Percentiles rank a stretch among this genome's conserved stretches.
Conservation (phyloP, 768 basidiomycete species). For the Termitomyces sp. region DNA sequence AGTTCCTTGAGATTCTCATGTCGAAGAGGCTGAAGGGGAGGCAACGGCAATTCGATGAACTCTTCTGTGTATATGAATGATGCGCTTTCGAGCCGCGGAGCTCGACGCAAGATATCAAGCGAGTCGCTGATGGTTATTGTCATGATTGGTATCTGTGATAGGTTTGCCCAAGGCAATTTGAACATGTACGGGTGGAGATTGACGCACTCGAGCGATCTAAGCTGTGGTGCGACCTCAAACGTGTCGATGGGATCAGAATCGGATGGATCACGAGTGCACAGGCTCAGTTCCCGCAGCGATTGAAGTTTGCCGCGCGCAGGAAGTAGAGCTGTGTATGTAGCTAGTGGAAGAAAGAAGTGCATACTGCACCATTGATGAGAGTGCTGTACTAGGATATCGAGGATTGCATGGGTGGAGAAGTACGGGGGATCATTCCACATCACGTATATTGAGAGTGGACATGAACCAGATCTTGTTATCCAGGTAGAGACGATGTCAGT, state of each 20-base stretch:
- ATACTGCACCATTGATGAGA: conserved; percentile 17
- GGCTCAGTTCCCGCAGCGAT: conserved; percentile 15
- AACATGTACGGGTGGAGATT: conserved; percentile 19
- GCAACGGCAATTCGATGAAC: background rate
- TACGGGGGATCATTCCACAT: conserved; percentile 18
- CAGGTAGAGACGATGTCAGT: conserved; percentile 16
- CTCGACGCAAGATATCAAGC: conserved; percentile 16
- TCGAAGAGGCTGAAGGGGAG: conserved; percentile 13
- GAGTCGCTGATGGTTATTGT: conserved; percentile 9
- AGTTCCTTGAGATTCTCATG: conserved; percentile 29
- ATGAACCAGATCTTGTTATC: conserved; percentile 16
- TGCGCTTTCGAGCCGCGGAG: conserved; percentile 12
- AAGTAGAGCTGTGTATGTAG: conserved; percentile 13
- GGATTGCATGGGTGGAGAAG: conserved; percentile 15
- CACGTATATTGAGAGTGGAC: conserved; percentile 19
- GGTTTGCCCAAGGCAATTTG: conserved; percentile 16
- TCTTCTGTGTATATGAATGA: conserved; percentile 16
- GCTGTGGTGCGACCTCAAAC: conserved; percentile 15
- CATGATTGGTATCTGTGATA: conserved; percentile 16
- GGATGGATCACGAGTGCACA: conserved; percentile 14
- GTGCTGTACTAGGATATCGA: conserved; percentile 17
- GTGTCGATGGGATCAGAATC: conserved; percentile 9
- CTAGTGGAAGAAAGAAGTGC: conserved; percentile 18
- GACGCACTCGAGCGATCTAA: conserved; percentile 19
- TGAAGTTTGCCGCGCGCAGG: conserved; percentile 18